These are phyloP conservation scores for Wallacemonas collosoma DNA, from an alignment of 208 protist genomes.

Conservation along the genomic window DNA sequence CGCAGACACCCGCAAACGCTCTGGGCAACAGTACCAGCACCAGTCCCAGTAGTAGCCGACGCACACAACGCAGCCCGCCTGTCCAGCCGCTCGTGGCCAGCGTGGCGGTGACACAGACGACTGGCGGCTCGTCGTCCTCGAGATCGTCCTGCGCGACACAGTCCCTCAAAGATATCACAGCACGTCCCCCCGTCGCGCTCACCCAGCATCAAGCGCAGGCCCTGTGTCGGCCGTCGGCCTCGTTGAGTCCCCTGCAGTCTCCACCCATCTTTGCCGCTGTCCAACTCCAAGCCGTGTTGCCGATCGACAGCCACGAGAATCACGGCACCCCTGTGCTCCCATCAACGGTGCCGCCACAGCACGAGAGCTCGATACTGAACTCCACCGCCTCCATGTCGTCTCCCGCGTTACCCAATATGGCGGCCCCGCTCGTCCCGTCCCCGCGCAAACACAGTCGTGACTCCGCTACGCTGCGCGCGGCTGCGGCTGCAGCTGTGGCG, in stretches of 20 bases:
- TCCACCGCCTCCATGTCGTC: not conserved
- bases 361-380: not conserved
- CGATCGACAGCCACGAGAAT: too few species aligned
- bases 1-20: not conserved
- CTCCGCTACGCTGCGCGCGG: not conserved
- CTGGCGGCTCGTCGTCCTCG: too few species aligned
- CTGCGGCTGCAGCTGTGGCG: not conserved
- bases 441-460: not conserved
- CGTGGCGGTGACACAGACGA: not conserved
- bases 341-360: not conserved
- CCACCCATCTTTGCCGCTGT: too few species aligned
- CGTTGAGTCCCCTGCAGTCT: too few species aligned
- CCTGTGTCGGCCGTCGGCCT: too few species aligned
- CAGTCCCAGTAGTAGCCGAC: not conserved
- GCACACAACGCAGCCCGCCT: not conserved
- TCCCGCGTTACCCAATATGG: not conserved
- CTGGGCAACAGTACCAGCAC: not conserved
- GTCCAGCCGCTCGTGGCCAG: not conserved
- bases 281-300: too few species aligned
- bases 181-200: too few species aligned
- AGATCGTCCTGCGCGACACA: too few species aligned
- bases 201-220: too few species aligned
- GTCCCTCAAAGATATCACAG: too few species aligned
- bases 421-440: not conserved
- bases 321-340: not conserved